Base-by-base conservation (phyloP, 1,139 yeast genomes). In the Pneumocystis oryctolagi region DNA sequence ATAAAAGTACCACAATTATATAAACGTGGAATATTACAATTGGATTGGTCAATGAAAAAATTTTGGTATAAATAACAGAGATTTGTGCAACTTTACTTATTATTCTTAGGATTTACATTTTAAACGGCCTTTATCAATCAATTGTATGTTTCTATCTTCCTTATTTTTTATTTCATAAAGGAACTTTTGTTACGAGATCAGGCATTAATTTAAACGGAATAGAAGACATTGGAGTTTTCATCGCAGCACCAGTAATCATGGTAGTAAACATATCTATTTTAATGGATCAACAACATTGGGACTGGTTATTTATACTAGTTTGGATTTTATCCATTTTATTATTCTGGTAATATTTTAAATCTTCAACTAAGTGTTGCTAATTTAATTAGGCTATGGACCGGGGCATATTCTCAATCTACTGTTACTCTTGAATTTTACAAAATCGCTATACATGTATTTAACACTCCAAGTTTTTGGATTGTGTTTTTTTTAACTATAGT, bases 251-350 rank as follows among this genome's bases (percentile, higher is more conserved):
- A 68, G 81, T 95, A 3, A 88, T 87, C 66, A 77, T 86, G 64
- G 77, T 95, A 12, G 89, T 96, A 75, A 88, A 92, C 73, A 69
- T 83, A 16, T 90, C 86, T 75, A 84, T 92, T 62, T 71, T 89
- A 70, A 74, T 86, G 68, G 95, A 89, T 72, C 95, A 89, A 74
- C 83, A 83, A 72, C 80, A 95, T 71, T 92, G 98, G 98, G 98
- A 92, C 75, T 89, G 95, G 95, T 76, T 89, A 63, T 82, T 90
- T 3, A 69, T 79, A 25, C 71, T 87, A 63, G 79, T 88, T 70
- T 81, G 83, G 64, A 75, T 76, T 9, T 71, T 90, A 58, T 87
- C 96, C 6, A 80, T 83, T 64, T 70, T 89, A 65, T 71, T 89
- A 61, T 84, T 82, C 64, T 68, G 69, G 69, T 47, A 47, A n/a